Percentiles rank a stretch among this genome's conserved stretches.
Evolutionary conservation across 257 asterid species (phyloP).

Genomic region (Primulina huaijiensis): DNA sequence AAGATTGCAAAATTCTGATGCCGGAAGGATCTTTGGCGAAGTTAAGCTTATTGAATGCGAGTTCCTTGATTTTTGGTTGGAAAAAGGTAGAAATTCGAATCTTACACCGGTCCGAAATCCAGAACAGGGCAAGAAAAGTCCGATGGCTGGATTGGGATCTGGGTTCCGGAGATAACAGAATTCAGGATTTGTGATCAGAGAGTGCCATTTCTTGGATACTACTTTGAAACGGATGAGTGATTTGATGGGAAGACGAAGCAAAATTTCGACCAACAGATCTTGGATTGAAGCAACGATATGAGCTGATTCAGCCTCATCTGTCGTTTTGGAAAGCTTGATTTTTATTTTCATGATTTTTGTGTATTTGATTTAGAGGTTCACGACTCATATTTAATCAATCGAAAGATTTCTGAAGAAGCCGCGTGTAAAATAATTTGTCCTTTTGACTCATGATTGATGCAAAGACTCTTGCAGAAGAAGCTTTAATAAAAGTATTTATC

Average conservation of each 20-base stretch:
- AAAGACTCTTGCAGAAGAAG: no score
- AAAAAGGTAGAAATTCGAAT: constrained; percentile 26
- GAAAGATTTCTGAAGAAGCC: no score
- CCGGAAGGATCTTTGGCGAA: constrained; percentile 10
- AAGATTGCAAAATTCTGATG: constrained; percentile 31
- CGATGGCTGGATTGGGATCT: constrained; percentile 23
- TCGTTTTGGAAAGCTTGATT: no score
- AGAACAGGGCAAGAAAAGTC: not conserved
- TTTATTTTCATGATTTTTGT: no score
- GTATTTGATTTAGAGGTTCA: no score
- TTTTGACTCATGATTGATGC: no score
- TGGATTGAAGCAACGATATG: constrained; percentile 23
- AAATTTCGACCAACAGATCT: constrained; percentile 34
- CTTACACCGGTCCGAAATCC: not conserved
- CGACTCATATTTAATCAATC: no score
- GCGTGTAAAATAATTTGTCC: no score
- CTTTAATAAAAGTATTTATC: no score
- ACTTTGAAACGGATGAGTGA: constrained; percentile 31
- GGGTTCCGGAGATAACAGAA: constrained; percentile 26
- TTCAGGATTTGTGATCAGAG: constrained; percentile 28
- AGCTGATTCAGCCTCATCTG: not conserved
- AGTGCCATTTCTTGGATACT: constrained; percentile 40
- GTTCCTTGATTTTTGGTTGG: not conserved
- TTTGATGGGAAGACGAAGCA: constrained; percentile 31
- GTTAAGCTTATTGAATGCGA: not conserved